phyloP scores from a whole-genome alignment of 768 basidiomycete species.

The Amanita pallidorosea region DNA sequence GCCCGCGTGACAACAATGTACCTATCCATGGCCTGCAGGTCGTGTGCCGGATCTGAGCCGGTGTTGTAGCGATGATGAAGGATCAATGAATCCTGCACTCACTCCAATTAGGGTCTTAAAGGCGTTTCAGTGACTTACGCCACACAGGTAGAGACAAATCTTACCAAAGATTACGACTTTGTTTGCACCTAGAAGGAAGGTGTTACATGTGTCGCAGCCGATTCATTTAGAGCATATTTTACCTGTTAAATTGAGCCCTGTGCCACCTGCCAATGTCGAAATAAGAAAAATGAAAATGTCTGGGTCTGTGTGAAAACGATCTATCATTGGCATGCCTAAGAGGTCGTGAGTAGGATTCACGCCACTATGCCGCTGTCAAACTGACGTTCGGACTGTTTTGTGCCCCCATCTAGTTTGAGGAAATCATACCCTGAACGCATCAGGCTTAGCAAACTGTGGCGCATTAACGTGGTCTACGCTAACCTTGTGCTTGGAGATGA shows the following conservation, averaged over 20 bases:
- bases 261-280: slow-evolving; percentile 86
- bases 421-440: slow-evolving; percentile 39
- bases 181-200: slow-evolving; percentile 54
- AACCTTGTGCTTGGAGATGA: slow-evolving; percentile 52
- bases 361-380: slow-evolving; percentile 1
- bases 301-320: slow-evolving; percentile 68
- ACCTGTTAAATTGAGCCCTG: slow-evolving; percentile 77
- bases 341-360: background rate
- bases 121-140: background rate
- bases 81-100: slow-evolving; percentile 17
- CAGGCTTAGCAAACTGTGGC: background rate
- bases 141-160: slow-evolving; percentile 9
- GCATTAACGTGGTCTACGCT: slow-evolving; percentile 4
- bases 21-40: slow-evolving; percentile 86
- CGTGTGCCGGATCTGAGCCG: slow-evolving; percentile 79
- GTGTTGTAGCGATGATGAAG: background rate
- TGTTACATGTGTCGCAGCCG: background rate
- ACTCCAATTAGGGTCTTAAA: slow-evolving; percentile 91
- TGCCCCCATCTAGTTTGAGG: slow-evolving; percentile 73
- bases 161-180: slow-evolving; percentile 86
- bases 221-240: background rate
- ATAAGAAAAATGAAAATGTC: slow-evolving; percentile 77
- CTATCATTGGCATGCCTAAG: slow-evolving; percentile 78
- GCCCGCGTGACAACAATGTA: slow-evolving; percentile 8
- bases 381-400: slow-evolving; percentile 57